These are phyloP conservation scores for Spatholobus suberectus DNA, from an alignment of 306 rosid genomes.

Conservation along the genomic window DNA sequence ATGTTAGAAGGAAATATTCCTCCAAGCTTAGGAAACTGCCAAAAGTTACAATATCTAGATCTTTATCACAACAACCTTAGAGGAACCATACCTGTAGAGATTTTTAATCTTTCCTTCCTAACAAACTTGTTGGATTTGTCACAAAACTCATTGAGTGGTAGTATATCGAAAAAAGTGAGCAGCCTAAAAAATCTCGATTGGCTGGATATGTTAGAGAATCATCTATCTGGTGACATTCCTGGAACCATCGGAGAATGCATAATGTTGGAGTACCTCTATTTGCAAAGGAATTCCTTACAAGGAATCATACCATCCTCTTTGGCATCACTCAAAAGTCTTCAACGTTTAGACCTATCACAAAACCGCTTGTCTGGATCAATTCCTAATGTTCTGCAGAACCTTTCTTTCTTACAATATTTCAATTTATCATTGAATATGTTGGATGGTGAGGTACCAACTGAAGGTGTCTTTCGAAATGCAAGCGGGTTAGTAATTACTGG, in stretches of 20 bases:
- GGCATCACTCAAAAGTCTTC: conserved; percentile 34
- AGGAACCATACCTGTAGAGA: conserved; percentile 42
- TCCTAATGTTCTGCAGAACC: conserved; percentile 31
- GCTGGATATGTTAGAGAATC: conserved; percentile 40
- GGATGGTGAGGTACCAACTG: conserved; percentile 43
- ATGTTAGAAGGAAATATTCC: conserved; percentile 47
- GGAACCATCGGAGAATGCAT: conserved; percentile 34
- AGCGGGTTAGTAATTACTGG: neutral
- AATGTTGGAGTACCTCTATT: conserved; percentile 34
- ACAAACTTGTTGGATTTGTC: conserved; percentile 34
- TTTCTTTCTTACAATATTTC: neutral
- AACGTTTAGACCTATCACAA: conserved; percentile 38
- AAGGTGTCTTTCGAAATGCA: conserved; percentile 40
- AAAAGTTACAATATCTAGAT: neutral
- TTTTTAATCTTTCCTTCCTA: conserved; percentile 15
- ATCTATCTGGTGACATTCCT: conserved; percentile 45
- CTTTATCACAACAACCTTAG: conserved; percentile 9
- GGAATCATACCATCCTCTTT: conserved; percentile 45
- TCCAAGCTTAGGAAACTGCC: conserved; percentile 18
- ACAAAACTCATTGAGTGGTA: conserved; percentile 37
- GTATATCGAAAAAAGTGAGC: conserved; percentile 37
- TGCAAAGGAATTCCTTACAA: conserved; percentile 43
- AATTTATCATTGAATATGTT: conserved; percentile 48
- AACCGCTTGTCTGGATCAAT: conserved; percentile 45
- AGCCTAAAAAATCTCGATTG: neutral